Evolutionary conservation across 2,329 filamentous ascomycete species (phyloP), one percentile per base, ranked within the genome.

Genomic region (Ambrosiella xylebori): DNA sequence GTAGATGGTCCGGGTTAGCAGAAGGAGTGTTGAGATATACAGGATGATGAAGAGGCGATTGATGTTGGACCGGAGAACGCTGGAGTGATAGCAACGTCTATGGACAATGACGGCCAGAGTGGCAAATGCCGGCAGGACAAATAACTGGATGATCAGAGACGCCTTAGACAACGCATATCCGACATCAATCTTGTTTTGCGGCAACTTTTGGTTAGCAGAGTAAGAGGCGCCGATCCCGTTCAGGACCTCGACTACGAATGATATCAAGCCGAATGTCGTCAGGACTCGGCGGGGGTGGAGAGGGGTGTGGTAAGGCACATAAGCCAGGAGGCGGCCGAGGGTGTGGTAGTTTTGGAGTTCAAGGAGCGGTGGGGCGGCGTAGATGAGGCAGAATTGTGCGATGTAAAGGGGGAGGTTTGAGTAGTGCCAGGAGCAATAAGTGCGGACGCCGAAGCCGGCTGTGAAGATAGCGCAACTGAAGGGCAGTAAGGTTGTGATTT

Each of bases 331-430:
- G 3, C 79, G 74, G 1, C 76, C 76, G 27, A 84, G 74, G 58
- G 82, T 74, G 63, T 80, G 75, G 66, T 83, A 84, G 64, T 83
- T 81, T 58, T 77, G 74, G 2, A 80, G 71, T 56, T 80, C 79
- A 45, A 82, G 74, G 2, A 82, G 70, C 0, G 80, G 80, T 66
- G 68, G 68, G 0, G 67, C 65, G 12, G 67, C 68, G 60, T 70
- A 70, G 36, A 66, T 65, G 41, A 70, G 65, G 54, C 67, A 69
- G 17, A 69, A 61, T 57, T 68, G 68, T 7, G 66, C 66, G 45
- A 70, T 70, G 56, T 66, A 69, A 39, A 66, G 57, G 11, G 64
- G 49, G 19, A 70, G 65, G 51, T 66, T 65, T 39, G 65, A 63
- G 13, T 68, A 69, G 57, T 68, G 62, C 41, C 64, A 68, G 4